Base-by-base conservation (phyloP, 306 rosid species). In the Hylodesmum podocarpum region DNA sequence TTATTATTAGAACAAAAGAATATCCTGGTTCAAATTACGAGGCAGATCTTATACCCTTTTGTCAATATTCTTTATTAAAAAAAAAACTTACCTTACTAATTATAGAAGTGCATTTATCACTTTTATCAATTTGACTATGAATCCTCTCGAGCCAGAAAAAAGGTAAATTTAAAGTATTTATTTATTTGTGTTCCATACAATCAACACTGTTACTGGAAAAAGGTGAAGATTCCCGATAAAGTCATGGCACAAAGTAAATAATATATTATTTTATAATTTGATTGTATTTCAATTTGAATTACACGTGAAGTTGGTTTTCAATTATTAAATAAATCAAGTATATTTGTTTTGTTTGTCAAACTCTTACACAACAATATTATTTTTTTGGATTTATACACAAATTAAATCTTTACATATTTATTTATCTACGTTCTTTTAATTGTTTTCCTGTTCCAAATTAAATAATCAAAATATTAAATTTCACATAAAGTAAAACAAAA, bases 1-100 rank as follows among this genome's bases (percentile, higher is more conserved):
- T 51, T 40, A 40, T 24, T n/a, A 3, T 34, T 6, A 66, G 16
- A 11, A 61, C 14, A 40, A 50, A 34, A 69, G 28, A 49, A 49
- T 46, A 31, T 8, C 6, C 25, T 9, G 66, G 53, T 62, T 41
- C 51, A 55, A 65, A 76, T 76, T 54, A 37, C 83, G 3, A 73
- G 67, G 72, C 3, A 22, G 80, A 85, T 74, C 74, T 64, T 78
- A 43, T 67, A 41, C 70, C 25, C 43, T 39, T 57, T 58, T 72
- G 28, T 57, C 37, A 40, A 25, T 55, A 18, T 22, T 40, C 5
- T 75, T 24, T 8, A 61, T 24, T 37, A 28, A 63, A 1, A 66
- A 66, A 22, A 10, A 16, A 4, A 5, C 33, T 3, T 7, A 8
- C 15, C 29, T 81, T 76, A 15, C 69, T 61, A 49, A 15, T 61